These are phyloP conservation scores for Cydonia oblonga DNA, from an alignment of 331 rosid genomes.

Conservation along the genomic window DNA sequence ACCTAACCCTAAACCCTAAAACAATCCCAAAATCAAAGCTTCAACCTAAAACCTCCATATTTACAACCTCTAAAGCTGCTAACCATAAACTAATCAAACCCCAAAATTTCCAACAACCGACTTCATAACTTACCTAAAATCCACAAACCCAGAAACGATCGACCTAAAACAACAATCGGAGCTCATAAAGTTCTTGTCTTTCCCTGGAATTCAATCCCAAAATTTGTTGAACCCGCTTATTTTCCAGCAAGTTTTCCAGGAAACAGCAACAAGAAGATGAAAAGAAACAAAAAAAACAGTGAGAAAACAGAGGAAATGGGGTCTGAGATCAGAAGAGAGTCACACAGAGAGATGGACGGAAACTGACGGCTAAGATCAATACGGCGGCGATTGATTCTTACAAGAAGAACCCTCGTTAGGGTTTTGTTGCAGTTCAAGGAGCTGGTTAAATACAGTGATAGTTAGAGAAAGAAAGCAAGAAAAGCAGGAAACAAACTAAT, in stretches of 20 bases:
- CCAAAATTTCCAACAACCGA: constrained; percentile 8
- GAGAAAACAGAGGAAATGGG: background rate
- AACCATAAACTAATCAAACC: constrained; percentile 15
- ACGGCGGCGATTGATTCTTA: constrained; percentile 77
- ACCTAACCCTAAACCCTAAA: constrained; percentile 30
- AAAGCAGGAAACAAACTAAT: background rate
- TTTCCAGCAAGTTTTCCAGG: constrained; percentile 3
- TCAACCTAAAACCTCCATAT: constrained; percentile 24
- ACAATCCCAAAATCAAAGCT: constrained; percentile 19
- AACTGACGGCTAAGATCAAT: constrained; percentile 27
- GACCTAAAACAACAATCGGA: background rate
- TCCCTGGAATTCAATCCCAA: constrained; percentile 5
- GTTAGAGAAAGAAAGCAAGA: background rate
- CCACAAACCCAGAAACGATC: constrained; percentile 1
- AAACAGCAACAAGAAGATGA: background rate
- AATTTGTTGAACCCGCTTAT: constrained; percentile 6
- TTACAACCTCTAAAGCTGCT: constrained; percentile 20
- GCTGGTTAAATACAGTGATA: constrained; percentile 33
- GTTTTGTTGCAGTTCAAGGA: constrained; percentile 57
- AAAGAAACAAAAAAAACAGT: background rate
- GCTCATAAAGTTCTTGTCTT: background rate
- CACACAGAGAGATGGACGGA: background rate
- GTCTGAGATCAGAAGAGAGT: constrained; percentile 11
- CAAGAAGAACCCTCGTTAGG: constrained; percentile 86
- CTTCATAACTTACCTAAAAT: constrained; percentile 1